Evolutionary conservation across 805 yeast species (phyloP), one percentile per base, ranked within the genome.

Genomic region (Candida palmyrensis): DNA sequence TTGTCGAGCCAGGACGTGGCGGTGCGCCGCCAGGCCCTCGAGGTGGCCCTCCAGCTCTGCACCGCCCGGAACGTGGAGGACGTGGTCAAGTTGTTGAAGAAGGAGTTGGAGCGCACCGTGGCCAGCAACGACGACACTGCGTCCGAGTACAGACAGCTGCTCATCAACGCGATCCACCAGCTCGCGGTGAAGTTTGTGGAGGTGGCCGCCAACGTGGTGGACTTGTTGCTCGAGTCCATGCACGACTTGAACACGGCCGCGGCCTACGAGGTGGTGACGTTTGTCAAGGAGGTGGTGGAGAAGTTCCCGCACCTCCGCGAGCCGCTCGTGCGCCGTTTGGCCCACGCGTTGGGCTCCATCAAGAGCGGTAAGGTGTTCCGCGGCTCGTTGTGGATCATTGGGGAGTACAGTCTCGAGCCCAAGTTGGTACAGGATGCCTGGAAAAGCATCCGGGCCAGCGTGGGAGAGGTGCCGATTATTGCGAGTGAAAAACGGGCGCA

Each of bases 331-430:
- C 55, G 58, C 28, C 78, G 82, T 45, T 73, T 92, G 40, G 59
- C 87, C 27, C 47, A 48, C 6, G 66, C 86, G 10, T 68, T 92
- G 51, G 76, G 76, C 18, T 66, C 67, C 16, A 79, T 86, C 32
- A 84, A 79, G 53, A 80, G 92, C 39, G 95, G 96, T 9, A 88
- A 88, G 49, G 96, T 92, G 8, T 83, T 79, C 64, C 79, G 97
- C 44, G 95, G 96, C 19, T 87, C 95, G 1, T 68, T 94, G 39
- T 92, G 99, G 99, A 80, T 92, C 32, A 62, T 92, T 48, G 98
- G 99, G 59, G 98, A 94, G 61, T 92, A 88, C 58, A 68, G 89
- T 25, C 50, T 73, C 29, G 81, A 79, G 33, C 87, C 80, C 43
- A 58, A 68, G 17, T 82, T 82, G 33, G 79, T 92, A 41, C 83